phyloP scores from a whole-genome alignment of 148 eudicot genomes.

The Cornus controversa region DNA sequence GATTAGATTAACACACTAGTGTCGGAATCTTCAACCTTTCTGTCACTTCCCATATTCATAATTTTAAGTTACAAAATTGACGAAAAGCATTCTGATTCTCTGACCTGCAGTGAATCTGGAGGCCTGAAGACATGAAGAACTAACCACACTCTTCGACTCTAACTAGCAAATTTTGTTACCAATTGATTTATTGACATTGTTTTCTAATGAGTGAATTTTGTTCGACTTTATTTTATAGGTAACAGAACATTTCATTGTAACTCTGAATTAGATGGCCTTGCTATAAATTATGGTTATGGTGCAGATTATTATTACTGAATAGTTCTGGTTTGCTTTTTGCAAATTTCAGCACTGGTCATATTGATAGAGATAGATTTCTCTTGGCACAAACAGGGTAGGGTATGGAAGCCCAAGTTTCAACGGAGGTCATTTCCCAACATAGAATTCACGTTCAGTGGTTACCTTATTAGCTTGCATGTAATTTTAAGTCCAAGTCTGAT shows the following conservation, averaged over 20 bases:
- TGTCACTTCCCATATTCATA: not conserved
- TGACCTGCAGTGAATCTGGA: not conserved
- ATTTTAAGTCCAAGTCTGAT: too few relatives aligned
- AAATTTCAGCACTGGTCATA: too few relatives aligned
- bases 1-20: conserved; percentile 1
- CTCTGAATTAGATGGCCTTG: conserved; percentile 1
- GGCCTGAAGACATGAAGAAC: not conserved
- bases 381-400: not conserved
- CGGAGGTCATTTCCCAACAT: too few relatives aligned
- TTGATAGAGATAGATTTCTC: not conserved
- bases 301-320: not conserved
- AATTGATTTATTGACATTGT: not conserved
- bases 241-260: not conserved
- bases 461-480: too few relatives aligned
- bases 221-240: not conserved
- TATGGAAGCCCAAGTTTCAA: not conserved
- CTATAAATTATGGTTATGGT: not conserved
- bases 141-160: too few relatives aligned
- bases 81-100: not conserved
- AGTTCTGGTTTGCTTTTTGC: not conserved
- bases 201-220: conserved; percentile 3
- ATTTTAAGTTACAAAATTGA: not conserved
- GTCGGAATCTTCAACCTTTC: not conserved
- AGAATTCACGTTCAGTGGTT: not conserved
- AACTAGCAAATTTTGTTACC: not conserved